These are phyloP conservation scores for Persicaria tinctoria DNA, from an alignment of 148 eudicot species.

Conservation along the genomic window DNA sequence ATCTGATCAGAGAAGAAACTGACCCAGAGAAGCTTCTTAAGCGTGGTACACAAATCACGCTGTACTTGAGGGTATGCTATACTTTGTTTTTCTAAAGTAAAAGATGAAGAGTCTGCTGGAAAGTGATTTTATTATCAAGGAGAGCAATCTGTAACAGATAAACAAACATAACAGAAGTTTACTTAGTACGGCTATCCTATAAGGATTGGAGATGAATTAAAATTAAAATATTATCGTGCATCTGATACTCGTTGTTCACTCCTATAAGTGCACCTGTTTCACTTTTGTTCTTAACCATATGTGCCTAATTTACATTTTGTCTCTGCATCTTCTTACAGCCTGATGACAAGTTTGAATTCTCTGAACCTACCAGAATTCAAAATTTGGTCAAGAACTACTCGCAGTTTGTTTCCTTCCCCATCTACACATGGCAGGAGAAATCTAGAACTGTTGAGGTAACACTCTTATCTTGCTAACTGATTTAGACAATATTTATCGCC, in stretches of 20 bases:
- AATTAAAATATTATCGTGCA: background rate
- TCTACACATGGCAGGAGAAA: conserved; percentile 96
- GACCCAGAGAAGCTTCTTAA: conserved; percentile 68
- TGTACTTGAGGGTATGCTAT: conserved; percentile 58
- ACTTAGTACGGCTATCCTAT: background rate
- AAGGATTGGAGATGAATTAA: background rate
- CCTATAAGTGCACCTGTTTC: too few species aligned
- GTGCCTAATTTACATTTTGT: background rate
- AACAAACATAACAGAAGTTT: background rate
- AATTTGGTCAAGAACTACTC: conserved; percentile 93
- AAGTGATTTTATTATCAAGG: background rate
- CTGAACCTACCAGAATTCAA: conserved; percentile 72
- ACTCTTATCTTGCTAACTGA: background rate
- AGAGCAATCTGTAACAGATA: background rate
- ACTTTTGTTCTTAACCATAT: too few species aligned
- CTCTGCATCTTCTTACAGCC: conserved; percentile 41
- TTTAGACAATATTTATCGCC: too few species aligned
- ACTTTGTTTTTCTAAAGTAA: background rate
- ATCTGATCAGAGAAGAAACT: conserved; percentile 79
- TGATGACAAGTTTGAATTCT: conserved; percentile 91
- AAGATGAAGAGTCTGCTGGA: background rate
- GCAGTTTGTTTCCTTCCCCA: conserved; percentile 77
- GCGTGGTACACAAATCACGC: conserved; percentile 90
- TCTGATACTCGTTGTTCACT: background rate
- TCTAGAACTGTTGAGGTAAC: conserved; percentile 87